A percentile compares a stretch with the other conserved stretches of the same genome.
phyloP scores from a whole-genome alignment of 208 protist species.

The Vickermania spadyakhi region DNA sequence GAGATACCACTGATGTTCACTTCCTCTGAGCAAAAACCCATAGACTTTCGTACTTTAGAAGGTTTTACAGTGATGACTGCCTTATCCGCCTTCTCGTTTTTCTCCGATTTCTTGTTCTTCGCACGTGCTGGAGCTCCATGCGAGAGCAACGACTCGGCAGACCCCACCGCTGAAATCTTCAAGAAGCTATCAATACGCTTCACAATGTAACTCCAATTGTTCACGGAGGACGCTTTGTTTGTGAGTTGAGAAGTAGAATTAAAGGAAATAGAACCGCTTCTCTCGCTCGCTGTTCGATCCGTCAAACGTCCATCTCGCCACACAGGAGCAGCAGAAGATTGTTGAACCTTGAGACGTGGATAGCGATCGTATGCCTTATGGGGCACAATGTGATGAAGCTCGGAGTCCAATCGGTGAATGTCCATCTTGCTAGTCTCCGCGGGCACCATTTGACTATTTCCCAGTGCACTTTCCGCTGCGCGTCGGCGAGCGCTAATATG shows the following conservation, averaged over 20 bases:
- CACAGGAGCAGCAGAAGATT: not conserved
- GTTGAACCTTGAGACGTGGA: not conserved
- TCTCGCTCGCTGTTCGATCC: not conserved
- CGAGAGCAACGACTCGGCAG: conserved; percentile 26
- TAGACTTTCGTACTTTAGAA: not conserved
- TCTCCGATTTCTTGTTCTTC: not conserved
- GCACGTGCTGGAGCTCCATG: not conserved
- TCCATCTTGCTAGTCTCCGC: not conserved
- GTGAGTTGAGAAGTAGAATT: not conserved
- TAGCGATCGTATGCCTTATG: not conserved
- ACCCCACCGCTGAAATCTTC: conserved; percentile 31
- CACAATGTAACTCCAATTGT: conserved; percentile 36
- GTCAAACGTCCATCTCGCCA: not conserved
- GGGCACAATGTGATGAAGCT: not conserved
- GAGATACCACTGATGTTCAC: conserved; percentile 3
- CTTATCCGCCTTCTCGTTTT: not conserved
- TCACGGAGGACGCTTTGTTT: conserved; percentile 1
- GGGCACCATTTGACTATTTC: not conserved
- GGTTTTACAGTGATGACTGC: not conserved
- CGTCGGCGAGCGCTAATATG: not conserved
- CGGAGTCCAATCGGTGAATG: not conserved
- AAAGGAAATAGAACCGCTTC: not conserved
- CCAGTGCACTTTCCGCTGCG: not conserved
- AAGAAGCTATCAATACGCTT: conserved; percentile 36
- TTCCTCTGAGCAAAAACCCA: not conserved